Evolutionary conservation across 768 basidiomycete genomes (phyloP).

Genomic region (Chlorophyllum brunneum): DNA sequence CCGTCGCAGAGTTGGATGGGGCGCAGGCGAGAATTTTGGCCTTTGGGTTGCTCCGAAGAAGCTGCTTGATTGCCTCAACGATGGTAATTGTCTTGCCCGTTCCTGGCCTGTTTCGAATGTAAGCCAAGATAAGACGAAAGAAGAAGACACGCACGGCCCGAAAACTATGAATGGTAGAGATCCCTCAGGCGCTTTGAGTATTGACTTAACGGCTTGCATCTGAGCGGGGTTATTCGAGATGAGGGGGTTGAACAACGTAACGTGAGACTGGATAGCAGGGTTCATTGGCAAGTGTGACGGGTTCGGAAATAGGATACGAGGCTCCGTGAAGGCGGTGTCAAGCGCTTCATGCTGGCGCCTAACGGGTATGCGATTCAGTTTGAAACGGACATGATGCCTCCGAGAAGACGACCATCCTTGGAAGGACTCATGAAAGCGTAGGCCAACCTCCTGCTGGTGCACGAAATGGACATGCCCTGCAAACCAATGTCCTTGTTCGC

Average conservation of each 20-base stretch:
- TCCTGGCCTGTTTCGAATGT: conserved; percentile 38
- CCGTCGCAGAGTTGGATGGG: conserved; percentile 64
- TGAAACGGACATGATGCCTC: conserved; percentile 50
- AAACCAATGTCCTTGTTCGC: conserved; percentile 45
- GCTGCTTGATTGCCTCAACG: conserved; percentile 55
- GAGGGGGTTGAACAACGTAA: conserved; percentile 35
- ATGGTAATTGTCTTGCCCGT: conserved; percentile 68
- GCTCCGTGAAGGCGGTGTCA: conserved; percentile 37
- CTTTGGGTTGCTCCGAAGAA: conserved; percentile 33
- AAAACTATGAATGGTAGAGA: conserved; percentile 58
- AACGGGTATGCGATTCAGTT: conserved; percentile 51
- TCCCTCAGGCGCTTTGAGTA: conserved; percentile 39
- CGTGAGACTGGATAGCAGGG: neutral
- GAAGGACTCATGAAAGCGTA: conserved; percentile 48
- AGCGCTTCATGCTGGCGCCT: conserved; percentile 60
- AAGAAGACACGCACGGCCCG: conserved; percentile 47
- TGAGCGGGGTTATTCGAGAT: conserved; percentile 46
- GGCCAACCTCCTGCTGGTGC: conserved; percentile 43
- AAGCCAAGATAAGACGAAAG: neutral
- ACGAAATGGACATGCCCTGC: conserved; percentile 57
- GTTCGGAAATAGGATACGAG: conserved; percentile 49
- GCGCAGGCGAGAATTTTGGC: conserved; percentile 56
- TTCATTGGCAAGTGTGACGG: neutral
- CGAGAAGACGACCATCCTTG: conserved; percentile 27
- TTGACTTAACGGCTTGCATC: conserved; percentile 43